Conservation (phyloP, 768 basidiomycete genomes). For the Inosperma sp. region DNA sequence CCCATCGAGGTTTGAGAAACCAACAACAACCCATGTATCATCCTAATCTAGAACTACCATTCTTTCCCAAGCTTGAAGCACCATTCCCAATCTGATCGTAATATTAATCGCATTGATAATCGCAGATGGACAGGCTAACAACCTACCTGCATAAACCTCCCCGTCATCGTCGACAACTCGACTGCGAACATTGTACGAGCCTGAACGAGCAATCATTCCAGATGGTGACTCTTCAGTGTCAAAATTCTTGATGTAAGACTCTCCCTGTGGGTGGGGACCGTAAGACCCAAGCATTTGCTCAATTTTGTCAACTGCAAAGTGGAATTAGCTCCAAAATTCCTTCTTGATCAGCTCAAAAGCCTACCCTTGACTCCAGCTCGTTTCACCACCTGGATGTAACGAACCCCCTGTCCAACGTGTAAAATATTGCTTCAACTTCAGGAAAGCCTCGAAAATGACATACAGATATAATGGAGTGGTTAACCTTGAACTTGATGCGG, state of each 20-base stretch:
- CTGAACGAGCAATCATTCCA: conserved; percentile 80
- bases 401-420: conserved; percentile 50
- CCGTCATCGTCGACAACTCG: conserved; percentile 88
- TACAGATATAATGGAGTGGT: conserved; percentile 85
- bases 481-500: conserved; percentile 78
- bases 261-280: conserved; percentile 61
- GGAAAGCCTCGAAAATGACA: conserved; percentile 17
- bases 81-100: conserved; percentile 73
- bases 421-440: conserved; percentile 8
- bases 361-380: conserved; percentile 68
- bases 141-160: conserved; percentile 70
- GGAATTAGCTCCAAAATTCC: neutral
- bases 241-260: conserved; percentile 72
- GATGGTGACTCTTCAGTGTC: conserved; percentile 67
- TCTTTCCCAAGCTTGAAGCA: conserved; percentile 88
- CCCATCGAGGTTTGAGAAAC: no score
- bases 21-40: neutral
- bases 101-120: neutral
- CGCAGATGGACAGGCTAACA: no score
- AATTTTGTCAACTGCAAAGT: conserved; percentile 72
- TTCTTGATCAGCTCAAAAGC: neutral
- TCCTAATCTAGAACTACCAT: conserved; percentile 51
- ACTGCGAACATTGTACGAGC: conserved; percentile 72
- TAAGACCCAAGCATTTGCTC: conserved; percentile 96
- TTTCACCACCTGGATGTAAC: conserved; percentile 89